Base-by-base conservation (phyloP, 306 rosid genomes). In the Carpinus viminea region DNA sequence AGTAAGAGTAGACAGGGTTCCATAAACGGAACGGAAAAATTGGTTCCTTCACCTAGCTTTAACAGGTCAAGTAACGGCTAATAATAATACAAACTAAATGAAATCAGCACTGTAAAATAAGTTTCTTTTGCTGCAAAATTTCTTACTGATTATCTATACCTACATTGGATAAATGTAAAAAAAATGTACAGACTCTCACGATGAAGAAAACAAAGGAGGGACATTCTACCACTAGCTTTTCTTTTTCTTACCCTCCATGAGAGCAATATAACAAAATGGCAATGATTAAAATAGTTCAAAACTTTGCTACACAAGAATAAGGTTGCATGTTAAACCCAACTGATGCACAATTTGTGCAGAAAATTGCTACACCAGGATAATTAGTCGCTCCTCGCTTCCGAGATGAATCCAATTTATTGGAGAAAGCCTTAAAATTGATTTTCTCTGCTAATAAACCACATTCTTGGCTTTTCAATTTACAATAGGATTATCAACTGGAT, bases 401-500 rank as follows among this genome's bases (percentile, higher is more conserved):
- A 55, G 8, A 59, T 59, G 50, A 47, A 60, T 59, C 56, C 50
- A 8, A 53, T 7, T 68, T 4, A 3, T 12, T 3, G 12, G 16
- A 41, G 50, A 38, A 66, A 38, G 17, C 51, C 4, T n/a, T 10
- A 11, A 5, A n/a, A 17, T 66, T 38, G 51, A 38, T 66, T 17
- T 66, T 7, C 24, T 66, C 72, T 38, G 12, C 24, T 12, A 28
- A 41, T 8, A 41, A 41, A 66, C 41, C 51, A 46, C 64, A 17
- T 9, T 7, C 55, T 36, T 12, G 12, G 21, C 43, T 55, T 10
- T 4, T 12, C 2, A 28, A 36, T 31, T 18, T 31, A 34, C 26
- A 60, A n/a, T 54, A 54, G 55, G 60, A 50, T 43, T 61, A 76
- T 90, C 82, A 86, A 59, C 50, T 60, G 78, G 82, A 82, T 45